These are phyloP conservation scores for Rhizopogon salebrosus DNA, from an alignment of 768 basidiomycete species.

Conservation along the genomic window DNA sequence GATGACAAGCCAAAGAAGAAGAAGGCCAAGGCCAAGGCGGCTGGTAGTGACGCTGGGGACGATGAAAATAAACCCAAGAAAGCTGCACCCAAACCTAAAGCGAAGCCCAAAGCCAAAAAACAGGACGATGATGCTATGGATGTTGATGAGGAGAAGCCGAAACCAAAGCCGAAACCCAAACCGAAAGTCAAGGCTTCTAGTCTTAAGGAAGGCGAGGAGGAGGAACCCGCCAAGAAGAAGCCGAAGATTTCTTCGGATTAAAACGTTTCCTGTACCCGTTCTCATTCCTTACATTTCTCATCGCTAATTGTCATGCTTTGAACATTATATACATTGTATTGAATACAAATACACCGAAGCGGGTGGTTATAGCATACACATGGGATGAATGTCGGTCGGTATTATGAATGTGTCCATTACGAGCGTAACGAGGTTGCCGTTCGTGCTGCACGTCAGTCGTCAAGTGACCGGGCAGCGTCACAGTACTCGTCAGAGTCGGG, in stretches of 20 bases:
- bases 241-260: constrained; percentile 41
- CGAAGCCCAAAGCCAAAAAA: constrained; percentile 38
- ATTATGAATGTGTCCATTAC: too few relatives aligned
- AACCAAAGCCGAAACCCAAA: constrained; percentile 33
- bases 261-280: not conserved
- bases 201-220: constrained; percentile 31
- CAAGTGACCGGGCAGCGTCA: too few relatives aligned
- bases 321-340: not conserved
- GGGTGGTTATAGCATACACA: not conserved
- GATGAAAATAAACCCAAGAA: constrained; percentile 36
- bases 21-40: constrained; percentile 37
- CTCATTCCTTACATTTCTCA: not conserved
- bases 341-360: not conserved
- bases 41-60: constrained; percentile 28
- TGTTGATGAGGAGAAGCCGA: constrained; percentile 29
- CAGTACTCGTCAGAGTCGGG: too few relatives aligned
- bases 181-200: constrained; percentile 34
- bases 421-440: too few relatives aligned
- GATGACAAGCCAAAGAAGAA: constrained; percentile 49
- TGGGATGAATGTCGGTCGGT: not conserved
- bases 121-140: constrained; percentile 47
- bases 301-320: not conserved
- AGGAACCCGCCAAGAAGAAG: constrained; percentile 73
- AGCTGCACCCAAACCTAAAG: constrained; percentile 39
- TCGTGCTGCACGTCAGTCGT: too few relatives aligned